phyloP scores from a whole-genome alignment of 306 rosid genomes.

The Lablab purpureus region DNA sequence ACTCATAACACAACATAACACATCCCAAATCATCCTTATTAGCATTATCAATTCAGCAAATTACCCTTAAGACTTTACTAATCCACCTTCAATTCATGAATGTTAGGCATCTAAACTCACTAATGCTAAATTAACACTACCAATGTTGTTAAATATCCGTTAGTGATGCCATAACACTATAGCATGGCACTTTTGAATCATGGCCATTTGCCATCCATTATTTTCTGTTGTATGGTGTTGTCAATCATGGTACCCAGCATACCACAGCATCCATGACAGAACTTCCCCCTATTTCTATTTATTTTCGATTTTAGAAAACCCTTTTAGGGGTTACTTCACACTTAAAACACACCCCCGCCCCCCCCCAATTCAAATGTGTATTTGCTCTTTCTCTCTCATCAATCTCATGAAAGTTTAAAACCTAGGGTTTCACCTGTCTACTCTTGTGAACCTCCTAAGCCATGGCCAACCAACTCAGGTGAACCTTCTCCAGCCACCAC shows the following conservation, averaged over 20 bases:
- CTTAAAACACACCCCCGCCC: neutral
- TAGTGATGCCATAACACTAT: neutral
- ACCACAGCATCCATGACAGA: neutral
- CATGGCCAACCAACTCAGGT: too few species aligned
- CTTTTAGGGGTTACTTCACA: neutral
- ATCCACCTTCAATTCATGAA: constrained; percentile 11
- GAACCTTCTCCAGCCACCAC: too few species aligned
- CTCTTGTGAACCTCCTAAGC: too few species aligned
- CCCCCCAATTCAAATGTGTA: too few species aligned
- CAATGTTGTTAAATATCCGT: neutral
- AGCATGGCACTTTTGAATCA: neutral
- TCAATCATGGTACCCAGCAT: neutral
- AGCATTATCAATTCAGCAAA: constrained; percentile 10
- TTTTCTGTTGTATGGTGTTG: neutral
- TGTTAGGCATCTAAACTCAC: constrained; percentile 7
- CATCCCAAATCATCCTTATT: neutral
- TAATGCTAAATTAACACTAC: neutral
- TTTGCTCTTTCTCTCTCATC: too few species aligned
- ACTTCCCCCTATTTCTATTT: neutral
- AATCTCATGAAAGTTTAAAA: too few species aligned
- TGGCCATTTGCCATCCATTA: neutral
- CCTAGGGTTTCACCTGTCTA: too few species aligned
- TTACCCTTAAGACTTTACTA: neutral
- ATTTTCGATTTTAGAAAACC: neutral
- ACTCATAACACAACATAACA: constrained; percentile 8